Evolutionary conservation across 1,284 basidiomycete species (phyloP), one percentile per base, ranked within the genome.

Genomic region (Marasmius fiardii): DNA sequence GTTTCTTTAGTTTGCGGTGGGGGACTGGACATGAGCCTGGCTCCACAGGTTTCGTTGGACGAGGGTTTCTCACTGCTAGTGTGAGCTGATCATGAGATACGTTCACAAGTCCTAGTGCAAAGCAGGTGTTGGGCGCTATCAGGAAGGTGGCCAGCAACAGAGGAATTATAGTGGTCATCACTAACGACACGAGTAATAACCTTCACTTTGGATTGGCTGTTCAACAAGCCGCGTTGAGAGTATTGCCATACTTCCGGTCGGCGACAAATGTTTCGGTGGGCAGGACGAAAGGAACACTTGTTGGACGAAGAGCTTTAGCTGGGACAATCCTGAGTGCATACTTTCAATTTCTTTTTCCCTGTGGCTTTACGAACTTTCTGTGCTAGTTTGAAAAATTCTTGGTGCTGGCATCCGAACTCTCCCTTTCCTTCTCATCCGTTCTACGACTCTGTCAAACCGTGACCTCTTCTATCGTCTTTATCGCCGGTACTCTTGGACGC

Each of bases 41-140:
- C 6, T 58, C 53, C 16, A 54, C 56, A n/a, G 48, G 52, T n/a
- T 50, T 54, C 43, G 56, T 57, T 14, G 52, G 53, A 11, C 52
- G 52, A 14, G 56, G 56, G 18, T 54, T 54, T 12, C 56, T 57
- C 31, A 48, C 56, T 28, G 52, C 53, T 20, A 48, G 45, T 24
- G 56, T 58, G 21, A 58, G 56, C 34, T 52, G 56, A n/a, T n/a
- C n/a, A n/a, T n/a, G n/a, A 28, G 52, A 58, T 21, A 54, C 47
- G 4, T 58, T 58, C 48, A 48, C 55, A 14, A 56, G 55, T 33
- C 55, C 55, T 16, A 53, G 51, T 39, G 56, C 52, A 2, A 58
- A 54, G 33, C 53, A 54, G 41, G 56, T 58, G 2, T 51, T 54
- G 16, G 47, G 52, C n/a, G 52, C 52, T 8, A 43, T 58, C 39